Conservation (phyloP, 2,329 filamentous ascomycete species). For the Penicillium palitans region DNA sequence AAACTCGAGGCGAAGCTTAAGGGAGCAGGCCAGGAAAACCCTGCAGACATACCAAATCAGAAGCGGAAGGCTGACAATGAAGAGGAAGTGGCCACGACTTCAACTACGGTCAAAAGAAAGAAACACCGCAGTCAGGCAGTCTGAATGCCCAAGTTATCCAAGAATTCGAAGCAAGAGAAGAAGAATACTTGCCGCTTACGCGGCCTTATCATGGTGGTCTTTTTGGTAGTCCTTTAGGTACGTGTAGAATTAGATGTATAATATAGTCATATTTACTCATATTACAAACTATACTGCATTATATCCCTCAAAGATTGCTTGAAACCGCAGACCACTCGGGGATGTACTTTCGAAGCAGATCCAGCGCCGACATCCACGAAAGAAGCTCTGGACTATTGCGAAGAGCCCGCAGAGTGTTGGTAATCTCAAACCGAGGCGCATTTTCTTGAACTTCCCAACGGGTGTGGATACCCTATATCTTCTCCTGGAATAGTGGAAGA, state of each 20-base stretch:
- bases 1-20: no score
- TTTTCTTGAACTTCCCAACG: neutral
- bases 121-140: no score
- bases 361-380: neutral
- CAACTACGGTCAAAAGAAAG: no score
- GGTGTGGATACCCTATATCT: neutral
- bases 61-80: no score
- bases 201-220: no score
- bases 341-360: neutral
- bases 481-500: neutral
- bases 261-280: neutral
- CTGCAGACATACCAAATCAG: no score
- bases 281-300: neutral
- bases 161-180: no score
- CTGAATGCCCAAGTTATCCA: no score
- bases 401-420: neutral
- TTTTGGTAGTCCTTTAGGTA: neutral
- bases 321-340: neutral
- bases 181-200: no score
- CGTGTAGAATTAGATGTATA: neutral
- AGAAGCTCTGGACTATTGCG: neutral
- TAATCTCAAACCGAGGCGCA: neutral
- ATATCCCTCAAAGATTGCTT: neutral
- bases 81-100: no score
- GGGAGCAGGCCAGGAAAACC: no score